Conservation (phyloP, 1,284 basidiomycete species). For the Termitomyces sp. region DNA sequence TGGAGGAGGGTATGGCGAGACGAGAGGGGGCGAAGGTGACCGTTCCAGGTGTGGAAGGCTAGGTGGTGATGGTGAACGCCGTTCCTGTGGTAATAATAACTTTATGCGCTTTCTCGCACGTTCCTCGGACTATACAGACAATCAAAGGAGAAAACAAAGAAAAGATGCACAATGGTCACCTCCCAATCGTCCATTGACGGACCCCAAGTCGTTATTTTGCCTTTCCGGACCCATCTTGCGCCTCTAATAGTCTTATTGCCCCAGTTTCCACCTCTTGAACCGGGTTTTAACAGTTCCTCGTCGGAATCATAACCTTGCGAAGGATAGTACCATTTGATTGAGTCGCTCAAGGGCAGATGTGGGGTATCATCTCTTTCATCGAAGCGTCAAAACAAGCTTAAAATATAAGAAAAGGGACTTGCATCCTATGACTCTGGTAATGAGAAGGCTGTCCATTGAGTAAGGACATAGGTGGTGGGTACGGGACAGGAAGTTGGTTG, state of each 20-base stretch:
- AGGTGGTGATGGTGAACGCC: conserved; percentile 54
- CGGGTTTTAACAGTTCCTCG: conserved; percentile 46
- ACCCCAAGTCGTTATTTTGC: conserved; percentile 75
- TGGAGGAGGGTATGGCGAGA: conserved; percentile 67
- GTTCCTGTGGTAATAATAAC: conserved; percentile 52
- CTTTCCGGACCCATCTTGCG: conserved; percentile 69
- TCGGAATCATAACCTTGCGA: conserved; percentile 61
- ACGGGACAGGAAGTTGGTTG: conserved; percentile 6
- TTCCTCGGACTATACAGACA: conserved; percentile 58
- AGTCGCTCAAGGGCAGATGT: conserved; percentile 56
- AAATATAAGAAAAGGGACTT: conserved; percentile 14
- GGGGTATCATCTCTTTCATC: conserved; percentile 26
- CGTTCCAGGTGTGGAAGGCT: conserved; percentile 50
- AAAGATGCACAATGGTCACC: conserved; percentile 37
- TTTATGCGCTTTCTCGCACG: conserved; percentile 74
- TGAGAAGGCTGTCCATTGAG: conserved; percentile 9
- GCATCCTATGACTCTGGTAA: conserved; percentile 24
- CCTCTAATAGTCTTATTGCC: conserved; percentile 65
- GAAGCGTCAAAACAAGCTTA: conserved; percentile 9
- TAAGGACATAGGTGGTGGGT: conserved; percentile 5
- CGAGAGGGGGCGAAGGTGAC: conserved; percentile 52
- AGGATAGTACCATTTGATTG: conserved; percentile 75
- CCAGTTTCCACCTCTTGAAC: conserved; percentile 65
- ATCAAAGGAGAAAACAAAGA: conserved; percentile 12
- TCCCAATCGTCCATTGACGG: conserved; percentile 78